Base-by-base conservation (phyloP, 805 yeast genomes). In the Candida ponderosae region DNA sequence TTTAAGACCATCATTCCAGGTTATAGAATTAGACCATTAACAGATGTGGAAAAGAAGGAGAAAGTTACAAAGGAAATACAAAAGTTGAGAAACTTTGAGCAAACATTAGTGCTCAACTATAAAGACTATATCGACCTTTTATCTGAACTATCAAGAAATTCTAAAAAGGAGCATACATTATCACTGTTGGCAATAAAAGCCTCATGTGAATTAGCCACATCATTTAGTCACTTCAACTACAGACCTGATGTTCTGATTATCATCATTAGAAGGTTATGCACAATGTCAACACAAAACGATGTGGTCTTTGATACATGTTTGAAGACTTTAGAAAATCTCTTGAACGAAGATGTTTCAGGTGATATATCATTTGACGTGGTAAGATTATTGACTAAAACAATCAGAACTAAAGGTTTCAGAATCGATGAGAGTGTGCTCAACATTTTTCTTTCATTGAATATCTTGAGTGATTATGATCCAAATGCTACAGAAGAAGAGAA, bases 1-100 rank as follows among this genome's bases (percentile, higher is more conserved):
- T 86, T 86, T 68, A 86, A 85, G 49, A 73, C 81, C 39, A 73
- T 93, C 33, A 79, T 93, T 2, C 98, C 98, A 2, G 81, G 93
- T 7, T 90, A 90, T 59, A 74, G 79, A 42, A 87, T 90, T 37
- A 71, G 96, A 54, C 82, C 94, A 2, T 66, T 93, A 36, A 70
- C 87, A 3, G 97, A 87, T 15, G 60, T 74, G 0, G 97, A 90
- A 57, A 77, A 76, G 57, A 72, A 75, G 42, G 96, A 87, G 50
- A 85, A 78, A 49, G 95, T 87, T 4, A 66, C 89, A 13, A 84
- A 72, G 53, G 98, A 93, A 17, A 82, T 93, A 26, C 81, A 84
- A 15, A 75, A 71, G 50, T 57, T 83, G 48, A 73, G 98, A 54
- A 70, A 68, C 42, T 88, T 82, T 57, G 98, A 90, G 59, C 93